phyloP scores from a whole-genome alignment of 331 rosid genomes.

The Telfairia occidentalis region DNA sequence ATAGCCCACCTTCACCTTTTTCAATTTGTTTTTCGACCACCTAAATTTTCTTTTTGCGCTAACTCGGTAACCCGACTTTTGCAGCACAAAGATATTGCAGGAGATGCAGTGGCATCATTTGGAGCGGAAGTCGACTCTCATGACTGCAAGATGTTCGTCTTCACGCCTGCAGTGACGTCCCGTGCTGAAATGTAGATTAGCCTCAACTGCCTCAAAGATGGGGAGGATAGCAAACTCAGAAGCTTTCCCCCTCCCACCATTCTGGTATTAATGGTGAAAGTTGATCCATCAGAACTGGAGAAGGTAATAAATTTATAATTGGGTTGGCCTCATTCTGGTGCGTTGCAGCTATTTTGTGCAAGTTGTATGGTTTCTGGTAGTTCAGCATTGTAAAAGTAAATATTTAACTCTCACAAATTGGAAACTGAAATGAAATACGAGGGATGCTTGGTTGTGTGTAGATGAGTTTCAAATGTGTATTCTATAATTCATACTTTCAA shows the following conservation, averaged over 20 bases:
- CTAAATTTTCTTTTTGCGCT: background rate
- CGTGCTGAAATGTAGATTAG: slow-evolving; percentile 28
- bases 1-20: background rate
- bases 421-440: background rate
- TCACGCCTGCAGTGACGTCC: slow-evolving; percentile 34
- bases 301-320: background rate
- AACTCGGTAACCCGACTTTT: background rate
- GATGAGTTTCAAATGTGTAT: background rate
- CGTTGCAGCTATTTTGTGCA: background rate
- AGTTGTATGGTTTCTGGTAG: background rate
- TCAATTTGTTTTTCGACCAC: background rate
- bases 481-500: background rate
- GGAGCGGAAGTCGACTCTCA: slow-evolving; percentile 55
- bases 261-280: background rate
- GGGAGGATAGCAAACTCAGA: background rate
- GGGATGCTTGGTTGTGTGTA: background rate
- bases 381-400: background rate
- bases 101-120: slow-evolving; percentile 49
- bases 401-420: background rate
- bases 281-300: background rate
- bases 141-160: slow-evolving; percentile 38
- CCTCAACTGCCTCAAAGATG: background rate
- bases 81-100: slow-evolving; percentile 55
- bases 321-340: background rate
- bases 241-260: background rate